Evolutionary conservation across 352 stramenopile genomes (phyloP), one percentile per base, ranked within the genome.

Genomic region (Phytopythium boreale): DNA sequence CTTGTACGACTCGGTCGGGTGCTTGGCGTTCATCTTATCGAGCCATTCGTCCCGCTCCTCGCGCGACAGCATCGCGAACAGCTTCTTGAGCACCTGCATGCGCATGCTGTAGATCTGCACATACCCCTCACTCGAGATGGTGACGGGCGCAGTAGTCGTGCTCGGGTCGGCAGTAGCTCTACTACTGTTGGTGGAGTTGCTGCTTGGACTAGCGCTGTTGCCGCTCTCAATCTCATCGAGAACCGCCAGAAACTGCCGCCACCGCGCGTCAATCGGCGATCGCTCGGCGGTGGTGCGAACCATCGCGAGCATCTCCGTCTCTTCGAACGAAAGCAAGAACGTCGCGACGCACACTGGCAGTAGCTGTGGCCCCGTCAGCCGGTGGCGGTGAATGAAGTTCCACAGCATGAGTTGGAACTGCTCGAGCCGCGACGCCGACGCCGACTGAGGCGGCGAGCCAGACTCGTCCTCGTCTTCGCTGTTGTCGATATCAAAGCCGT

Each of bases 351-450:
- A 44, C 6, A 91, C 57, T 27, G 79, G 50, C 19, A 82, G 66
- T 20, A 91, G 46, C 51, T 91, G 74, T 0, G 68, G 47, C 39
- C 82, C 88, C 2, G 80, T 70, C 4, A 84, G 56, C 9, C 70
- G 72, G 41, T 91, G 72, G 31, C 79, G 74, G 31, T 77, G 80
- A 5, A 89, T 43, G 22, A 84, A 89, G 50, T 83, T 91, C 70
- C 79, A 73, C 56, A 88, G 70, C 39, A 88, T 75, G 37, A 87
- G 64, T 66, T 89, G 76, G 51, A 91, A 86, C 26, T 74, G 67
- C 27, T 91, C 82, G 52, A 84, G 71, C 15, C 67, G 75, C 7
- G 57, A 66, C 22, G 68, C 53, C 1, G 52, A 59, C 37, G 56
- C 60, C 0, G 63, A 62, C 8, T 66, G 68, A 0, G 59, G 49